A percentile compares a stretch with the other conserved stretches of the same genome.
phyloP scores from a whole-genome alignment of 163 green algal species.

The Chlamydomonas reinhardtii region DNA sequence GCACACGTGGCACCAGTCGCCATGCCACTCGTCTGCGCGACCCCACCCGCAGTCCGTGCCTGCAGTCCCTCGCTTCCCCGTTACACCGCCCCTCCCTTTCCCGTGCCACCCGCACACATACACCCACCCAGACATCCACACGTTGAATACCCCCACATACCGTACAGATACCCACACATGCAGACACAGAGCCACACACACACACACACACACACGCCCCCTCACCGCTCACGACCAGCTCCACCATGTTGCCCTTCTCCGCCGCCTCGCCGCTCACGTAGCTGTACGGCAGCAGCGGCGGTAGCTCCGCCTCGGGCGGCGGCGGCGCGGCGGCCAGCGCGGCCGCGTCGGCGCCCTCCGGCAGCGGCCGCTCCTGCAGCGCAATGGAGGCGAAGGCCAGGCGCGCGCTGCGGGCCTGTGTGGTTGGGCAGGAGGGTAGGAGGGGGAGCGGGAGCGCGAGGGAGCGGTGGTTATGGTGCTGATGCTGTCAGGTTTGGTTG shows the following conservation, averaged over 20 bases:
- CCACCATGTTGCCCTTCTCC: slow-evolving; percentile 39
- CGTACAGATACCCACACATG: too few relatives aligned
- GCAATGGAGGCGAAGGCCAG: slow-evolving; percentile 19
- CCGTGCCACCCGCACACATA: not conserved
- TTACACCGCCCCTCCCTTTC: too few relatives aligned
- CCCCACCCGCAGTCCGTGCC: too few relatives aligned
- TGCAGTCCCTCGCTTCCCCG: not conserved
- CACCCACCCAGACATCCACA: not conserved
- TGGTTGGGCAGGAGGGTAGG: not conserved
- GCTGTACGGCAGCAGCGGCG: slow-evolving; percentile 44
- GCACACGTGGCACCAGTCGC: too few relatives aligned
- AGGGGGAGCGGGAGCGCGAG: too few relatives aligned
- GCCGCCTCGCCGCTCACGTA: slow-evolving; percentile 9
- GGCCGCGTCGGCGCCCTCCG: slow-evolving; percentile 24
- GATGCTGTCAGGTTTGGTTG: not conserved
- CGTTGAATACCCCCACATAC: too few relatives aligned
- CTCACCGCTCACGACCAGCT: slow-evolving; percentile 12
- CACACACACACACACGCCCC: not conserved
- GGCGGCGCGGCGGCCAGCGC: slow-evolving; percentile 19
- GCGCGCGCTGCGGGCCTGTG: slow-evolving; percentile 12
- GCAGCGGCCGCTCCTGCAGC: slow-evolving; percentile 29
- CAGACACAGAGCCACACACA: too few relatives aligned
- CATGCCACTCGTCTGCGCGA: too few relatives aligned
- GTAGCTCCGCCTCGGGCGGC: slow-evolving; percentile 33
- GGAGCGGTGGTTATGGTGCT: not conserved